Evolutionary conservation across 2,329 filamentous ascomycete genomes (phyloP), one percentile per base, ranked within the genome.

Genomic region (Pseudogymnoascus sp.): DNA sequence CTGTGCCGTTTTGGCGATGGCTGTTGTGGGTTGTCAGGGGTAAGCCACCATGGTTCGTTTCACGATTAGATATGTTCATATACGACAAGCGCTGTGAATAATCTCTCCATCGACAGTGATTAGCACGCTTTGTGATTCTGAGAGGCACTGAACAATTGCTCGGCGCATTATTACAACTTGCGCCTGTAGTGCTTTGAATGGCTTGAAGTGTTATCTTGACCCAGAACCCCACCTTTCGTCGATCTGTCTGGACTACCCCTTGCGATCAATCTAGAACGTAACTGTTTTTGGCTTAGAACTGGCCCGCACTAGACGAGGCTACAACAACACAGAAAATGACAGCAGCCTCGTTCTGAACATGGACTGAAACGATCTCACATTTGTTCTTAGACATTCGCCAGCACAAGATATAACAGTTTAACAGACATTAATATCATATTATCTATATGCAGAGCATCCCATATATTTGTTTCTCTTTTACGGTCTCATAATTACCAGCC

Each of bases 1-100:
- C 50, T 33, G 50, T 56, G 50, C 50, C 50, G 50, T 33, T 56
- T 56, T 56, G 50, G 29, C 16, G 29, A 19, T 56, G 50, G 50
- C 50, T 19, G 50, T 19, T 56, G 33, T 56, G 50, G 50, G 50
- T 56, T 26, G 29, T 33, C 50, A 56, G 50, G 50, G 50, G 50
- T 56, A 29, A 56, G 29, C 21, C 16, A 56, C 26, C 2, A 56
- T 56, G 50, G 31, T 33, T 56, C 29, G 50, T 56, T 56, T 56
- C 50, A 56, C 50, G n/a, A 56, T 21, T 2, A 56, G 50, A n/a
- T n/a, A 56, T 13, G 50, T 7, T 56, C 50, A 56, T 56, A 33
- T 56, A 56, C n/a, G 6, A 56, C 50, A 56, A 33, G 29, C 50
- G n/a, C 50, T 33, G 29, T 56, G 50, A 33, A 56, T 56, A 4